phyloP scores from a whole-genome alignment of 139 green algal genomes.

The Edaphochlamys debaryana region DNA sequence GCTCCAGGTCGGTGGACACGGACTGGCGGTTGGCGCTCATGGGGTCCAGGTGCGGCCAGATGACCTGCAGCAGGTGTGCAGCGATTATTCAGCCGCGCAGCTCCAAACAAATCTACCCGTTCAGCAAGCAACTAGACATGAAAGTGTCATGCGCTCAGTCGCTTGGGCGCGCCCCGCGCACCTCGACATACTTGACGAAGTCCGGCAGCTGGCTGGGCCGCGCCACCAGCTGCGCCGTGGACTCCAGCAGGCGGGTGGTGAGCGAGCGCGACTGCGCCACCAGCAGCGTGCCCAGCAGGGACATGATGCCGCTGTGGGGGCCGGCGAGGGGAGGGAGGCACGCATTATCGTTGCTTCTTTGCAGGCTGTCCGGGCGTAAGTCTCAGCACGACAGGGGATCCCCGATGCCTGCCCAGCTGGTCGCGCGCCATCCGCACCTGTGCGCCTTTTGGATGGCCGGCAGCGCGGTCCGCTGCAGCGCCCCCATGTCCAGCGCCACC shows the following conservation, averaged over 20 bases:
- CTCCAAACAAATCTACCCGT: too few relatives aligned
- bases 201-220: slow-evolving; percentile 48
- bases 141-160: too few relatives aligned
- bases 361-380: too few relatives aligned
- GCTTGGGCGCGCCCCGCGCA: too few relatives aligned
- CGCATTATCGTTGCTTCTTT: background rate
- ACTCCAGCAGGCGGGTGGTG: background rate
- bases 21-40: slow-evolving; percentile 38
- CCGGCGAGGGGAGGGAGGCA: too few relatives aligned
- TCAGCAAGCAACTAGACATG: too few relatives aligned
- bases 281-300: slow-evolving; percentile 37
- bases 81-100: too few relatives aligned
- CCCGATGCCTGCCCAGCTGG: too few relatives aligned
- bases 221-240: slow-evolving; percentile 26
- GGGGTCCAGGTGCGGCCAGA: slow-evolving; percentile 51
- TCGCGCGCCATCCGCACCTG: slow-evolving; percentile 25
- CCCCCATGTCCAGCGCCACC: slow-evolving; percentile 22
- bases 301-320: slow-evolving; percentile 39
- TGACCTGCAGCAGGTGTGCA: background rate
- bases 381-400: too few relatives aligned
- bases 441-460: slow-evolving; percentile 18
- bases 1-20: slow-evolving; percentile 25
- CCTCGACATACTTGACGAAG: slow-evolving; percentile 54
- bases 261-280: slow-evolving; percentile 16
- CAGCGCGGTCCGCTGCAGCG: slow-evolving; percentile 33